Base-by-base conservation (phyloP, 2,329 filamentous ascomycete genomes). In the Fusarium incarnatum region DNA sequence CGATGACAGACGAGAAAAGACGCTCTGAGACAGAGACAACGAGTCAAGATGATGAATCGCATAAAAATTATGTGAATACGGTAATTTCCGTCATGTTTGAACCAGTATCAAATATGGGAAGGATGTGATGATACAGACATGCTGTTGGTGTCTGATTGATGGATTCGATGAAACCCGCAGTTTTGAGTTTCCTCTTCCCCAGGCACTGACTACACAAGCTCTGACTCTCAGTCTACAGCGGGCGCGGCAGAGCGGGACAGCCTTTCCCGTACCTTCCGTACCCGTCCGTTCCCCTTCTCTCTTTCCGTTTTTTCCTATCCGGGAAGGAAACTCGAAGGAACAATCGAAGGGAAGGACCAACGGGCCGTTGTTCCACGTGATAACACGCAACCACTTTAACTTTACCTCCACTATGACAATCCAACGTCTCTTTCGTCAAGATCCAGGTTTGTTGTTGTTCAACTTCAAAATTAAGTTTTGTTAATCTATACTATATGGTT, bases 301-400 rank as follows among this genome's bases (percentile, higher is more conserved):
- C 42, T 52, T 59, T 45, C 56, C 62, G 61, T 60, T 37, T 56
- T 49, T 66, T 49, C 55, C 61, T 28, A 34, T 40, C 34, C 32
- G 5, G 61, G 61, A 60, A 66, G 56, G 63, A 40, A 44, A 23
- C 62, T 67, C 49, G 44, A 66, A 65, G 28, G 49, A 61, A 52
- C 49, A 67, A 62, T 62, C 12, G 61, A 66, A 66, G n/a, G 32
- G 16, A 44, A 60, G 37, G 47, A 25, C 37, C 48, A 37, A 52
- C 64, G 61, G 56, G 41, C 53, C 45, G 56, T 47, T 47, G 41
- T 32, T 50, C 71, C 73, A 75, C 70, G 73, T 74, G 73, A 68
- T 55, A 42, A 22, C 48, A 42, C 56, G 45, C 23, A 58, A 64
- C 62, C 48, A 53, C 49, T 53, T 53, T 42, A 53, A 42, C 37